These are phyloP conservation scores for Tagetes erecta DNA, from an alignment of 129 eudicot genomes.

Conservation along the genomic window DNA sequence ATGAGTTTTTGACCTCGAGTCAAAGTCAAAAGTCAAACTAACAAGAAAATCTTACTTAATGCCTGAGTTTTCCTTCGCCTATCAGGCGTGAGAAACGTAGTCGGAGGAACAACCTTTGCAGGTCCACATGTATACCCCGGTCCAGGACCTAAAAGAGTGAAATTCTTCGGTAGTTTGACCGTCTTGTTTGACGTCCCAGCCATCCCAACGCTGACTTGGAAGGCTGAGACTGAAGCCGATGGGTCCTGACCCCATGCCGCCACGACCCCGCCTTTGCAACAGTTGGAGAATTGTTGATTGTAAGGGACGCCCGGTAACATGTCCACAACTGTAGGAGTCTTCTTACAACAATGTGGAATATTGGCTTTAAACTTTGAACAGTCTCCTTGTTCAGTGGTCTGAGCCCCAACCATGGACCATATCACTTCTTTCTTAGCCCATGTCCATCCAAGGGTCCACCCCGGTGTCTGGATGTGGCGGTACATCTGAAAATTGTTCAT, in stretches of 20 bases:
- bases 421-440: constrained; percentile 97
- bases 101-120: constrained; percentile 81
- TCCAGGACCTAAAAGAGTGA: constrained; percentile 87
- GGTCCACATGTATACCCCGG: constrained; percentile 98
- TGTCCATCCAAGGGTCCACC: constrained; percentile 98
- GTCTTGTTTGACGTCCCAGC: constrained; percentile 91
- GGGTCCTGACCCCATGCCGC: constrained; percentile 90
- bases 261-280: constrained; percentile 91
- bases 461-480: constrained; percentile 81
- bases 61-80: constrained; percentile 82
- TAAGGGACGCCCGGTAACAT: constrained; percentile 84
- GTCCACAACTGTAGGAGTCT: constrained; percentile 77
- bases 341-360: constrained; percentile 92
- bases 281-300: constrained; percentile 79
- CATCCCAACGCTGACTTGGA: constrained; percentile 81
- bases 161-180: constrained; percentile 77
- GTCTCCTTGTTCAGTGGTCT: constrained; percentile 92
- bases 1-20: constrained; percentile 18
- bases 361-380: constrained; percentile 94
- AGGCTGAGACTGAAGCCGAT: constrained; percentile 54
- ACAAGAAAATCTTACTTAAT: constrained; percentile 51
- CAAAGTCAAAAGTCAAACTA: constrained; percentile 20
- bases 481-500: constrained; percentile 89
- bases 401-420: constrained; percentile 90
- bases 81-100: constrained; percentile 68